Base-by-base conservation (phyloP, 495 filamentous ascomycete genomes). In the Sordaria brevicollis region DNA sequence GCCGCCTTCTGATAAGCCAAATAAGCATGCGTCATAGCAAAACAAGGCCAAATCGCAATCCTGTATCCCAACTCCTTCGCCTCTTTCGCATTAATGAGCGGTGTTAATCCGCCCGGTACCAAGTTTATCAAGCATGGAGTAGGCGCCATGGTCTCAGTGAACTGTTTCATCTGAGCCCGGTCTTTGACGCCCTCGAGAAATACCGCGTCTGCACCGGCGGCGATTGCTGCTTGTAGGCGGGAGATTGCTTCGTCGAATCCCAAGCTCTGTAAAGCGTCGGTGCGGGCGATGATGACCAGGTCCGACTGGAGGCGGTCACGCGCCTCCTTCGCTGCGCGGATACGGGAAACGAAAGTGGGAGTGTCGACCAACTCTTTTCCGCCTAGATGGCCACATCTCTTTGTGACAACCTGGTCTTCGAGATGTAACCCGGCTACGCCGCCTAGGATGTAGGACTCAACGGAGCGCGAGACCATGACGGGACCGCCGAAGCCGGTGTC, bases 351-450 rank as follows among this genome's bases (percentile, higher is more conserved):
- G 74, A 84, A 92, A 21, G 83, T 83, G 0, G 85, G 80, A 0
- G 73, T 70, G 35, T 75, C 66, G 65, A 92, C 89, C 5, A 92
- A 81, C 57, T 85, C 82, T 75, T 93, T 93, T 39, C 87, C 86
- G 0, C 73, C 74, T 4, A 90, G 80, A 67, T 90, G 87, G 2
- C 88, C 89, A 75, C 88, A 90, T 3, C 88, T 88, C 76, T 92
- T 92, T 66, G 83, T 87, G 65, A 80, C 78, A 25, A 90, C 84
- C 73, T 92, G 89, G 79, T 92, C 90, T 79, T 93, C 90, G 69
- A 92, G 85, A 71, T 92, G 89, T 71, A 92, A 82, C 9, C 84
- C 90, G 5, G 90, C 90, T 0, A 92, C 87, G n/a, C 88, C 88
- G 10, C 87, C 84, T n/a, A 83, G 82, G 49, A 87, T 86, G 75